Evolutionary conservation across 1,284 basidiomycete genomes (phyloP).

Genomic region (Cystobasidium sp.): DNA sequence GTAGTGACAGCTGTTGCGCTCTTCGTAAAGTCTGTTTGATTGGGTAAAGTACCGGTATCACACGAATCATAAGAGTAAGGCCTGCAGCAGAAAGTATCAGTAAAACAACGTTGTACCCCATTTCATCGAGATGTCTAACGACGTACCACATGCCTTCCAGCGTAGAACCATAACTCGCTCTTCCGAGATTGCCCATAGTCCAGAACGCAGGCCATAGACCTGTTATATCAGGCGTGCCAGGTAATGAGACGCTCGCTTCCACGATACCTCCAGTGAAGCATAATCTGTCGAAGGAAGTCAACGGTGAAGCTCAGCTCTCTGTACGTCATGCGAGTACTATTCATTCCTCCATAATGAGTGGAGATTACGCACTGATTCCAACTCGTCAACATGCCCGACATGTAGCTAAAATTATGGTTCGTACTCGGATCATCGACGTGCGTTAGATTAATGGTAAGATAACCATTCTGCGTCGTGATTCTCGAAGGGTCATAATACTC

Average conservation of each 20-base stretch:
- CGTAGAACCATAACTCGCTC: conserved; percentile 78
- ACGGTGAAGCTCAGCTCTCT: not conserved
- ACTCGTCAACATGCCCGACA: conserved; percentile 70
- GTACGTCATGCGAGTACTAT: conserved; percentile 54
- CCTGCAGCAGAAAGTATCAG: too few species aligned
- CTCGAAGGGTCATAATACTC: conserved; percentile 65
- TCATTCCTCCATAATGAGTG: conserved; percentile 56
- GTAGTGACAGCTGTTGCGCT: conserved; percentile 47
- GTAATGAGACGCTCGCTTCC: conserved; percentile 72
- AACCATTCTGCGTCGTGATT: conserved; percentile 22
- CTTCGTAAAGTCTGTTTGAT: conserved; percentile 64
- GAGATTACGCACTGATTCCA: conserved; percentile 66
- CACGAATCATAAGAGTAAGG: conserved; percentile 69
- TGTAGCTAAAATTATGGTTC: conserved; percentile 69
- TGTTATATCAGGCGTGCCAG: conserved; percentile 67
- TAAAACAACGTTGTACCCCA: too few species aligned
- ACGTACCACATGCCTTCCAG: conserved; percentile 74
- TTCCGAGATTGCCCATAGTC: conserved; percentile 89
- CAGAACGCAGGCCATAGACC: conserved; percentile 63
- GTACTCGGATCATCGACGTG: conserved; percentile 24
- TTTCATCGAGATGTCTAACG: too few species aligned
- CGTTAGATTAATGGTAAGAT: conserved; percentile 32
- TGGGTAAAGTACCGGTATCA: conserved; percentile 80
- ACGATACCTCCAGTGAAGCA: conserved; percentile 74
- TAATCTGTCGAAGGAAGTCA: conserved; percentile 48